Conservation (phyloP, 805 yeast genomes). For the Candida rishiriensis region DNA sequence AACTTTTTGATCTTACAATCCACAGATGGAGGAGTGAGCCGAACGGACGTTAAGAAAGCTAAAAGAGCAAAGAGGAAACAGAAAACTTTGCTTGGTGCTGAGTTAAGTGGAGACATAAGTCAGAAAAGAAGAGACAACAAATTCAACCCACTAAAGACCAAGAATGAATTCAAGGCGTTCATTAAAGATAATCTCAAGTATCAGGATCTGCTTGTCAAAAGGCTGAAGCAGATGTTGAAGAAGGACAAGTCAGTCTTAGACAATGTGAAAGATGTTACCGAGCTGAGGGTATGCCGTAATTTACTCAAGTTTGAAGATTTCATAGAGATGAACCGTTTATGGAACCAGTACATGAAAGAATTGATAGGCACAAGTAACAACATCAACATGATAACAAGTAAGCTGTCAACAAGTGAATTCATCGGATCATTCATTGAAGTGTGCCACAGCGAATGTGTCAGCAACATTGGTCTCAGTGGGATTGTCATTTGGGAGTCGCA, state of each 20-base stretch:
- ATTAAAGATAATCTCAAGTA: conserved; percentile 32
- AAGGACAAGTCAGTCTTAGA: conserved; percentile 21
- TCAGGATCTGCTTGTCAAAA: conserved; percentile 37
- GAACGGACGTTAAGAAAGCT: conserved; percentile 11
- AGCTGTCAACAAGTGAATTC: conserved; percentile 72
- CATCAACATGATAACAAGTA: conserved; percentile 37
- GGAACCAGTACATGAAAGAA: conserved; percentile 68
- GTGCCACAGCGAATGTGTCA: conserved; percentile 48
- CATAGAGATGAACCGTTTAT: conserved; percentile 52
- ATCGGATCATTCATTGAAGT: conserved; percentile 72
- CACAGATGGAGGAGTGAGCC: conserved; percentile 27
- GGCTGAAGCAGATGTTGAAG: conserved; percentile 27
- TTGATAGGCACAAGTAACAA: conserved; percentile 36
- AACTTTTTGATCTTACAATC: conserved; percentile 39
- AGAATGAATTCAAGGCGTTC: conserved; percentile 40
- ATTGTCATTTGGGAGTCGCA: conserved; percentile 84
- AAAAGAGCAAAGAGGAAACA: conserved; percentile 12
- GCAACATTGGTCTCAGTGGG: conserved; percentile 60
- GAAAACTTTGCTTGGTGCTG: conserved; percentile 13
- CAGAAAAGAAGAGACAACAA: conserved; percentile 14
- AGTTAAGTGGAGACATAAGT: conserved; percentile 1
- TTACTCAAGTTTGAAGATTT: conserved; percentile 44
- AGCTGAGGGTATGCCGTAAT: conserved; percentile 18
- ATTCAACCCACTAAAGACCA: conserved; percentile 21
- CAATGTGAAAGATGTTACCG: conserved; percentile 17